Percentiles rank a stretch among this genome's conserved stretches.
Evolutionary conservation across 345 rosid species (phyloP).

Genomic region (Murraya koenigii): DNA sequence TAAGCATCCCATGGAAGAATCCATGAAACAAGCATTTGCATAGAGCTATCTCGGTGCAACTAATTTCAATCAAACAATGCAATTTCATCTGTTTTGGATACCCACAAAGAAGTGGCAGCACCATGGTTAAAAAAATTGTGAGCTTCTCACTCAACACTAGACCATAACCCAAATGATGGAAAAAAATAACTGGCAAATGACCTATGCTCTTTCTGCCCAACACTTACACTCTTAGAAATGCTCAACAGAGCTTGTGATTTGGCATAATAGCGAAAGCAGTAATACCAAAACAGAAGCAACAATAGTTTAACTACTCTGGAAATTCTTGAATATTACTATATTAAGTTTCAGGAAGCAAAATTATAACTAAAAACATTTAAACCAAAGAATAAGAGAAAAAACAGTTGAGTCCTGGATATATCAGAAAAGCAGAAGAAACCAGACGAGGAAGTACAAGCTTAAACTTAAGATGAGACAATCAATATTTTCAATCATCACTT

Average conservation of each 20-base stretch:
- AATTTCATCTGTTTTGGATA: conserved; percentile 2
- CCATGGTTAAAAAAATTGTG: neutral
- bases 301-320: neutral
- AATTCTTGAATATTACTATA: neutral
- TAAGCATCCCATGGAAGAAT: conserved; percentile 17
- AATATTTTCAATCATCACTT: neutral
- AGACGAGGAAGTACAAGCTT: neutral
- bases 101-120: conserved; percentile 3
- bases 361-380: neutral
- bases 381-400: neutral
- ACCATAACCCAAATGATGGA: neutral
- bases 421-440: neutral
- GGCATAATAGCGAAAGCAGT: neutral
- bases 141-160: neutral
- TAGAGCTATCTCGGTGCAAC: neutral
- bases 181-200: neutral
- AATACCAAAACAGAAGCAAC: conserved; percentile 1
- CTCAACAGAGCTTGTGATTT: neutral
- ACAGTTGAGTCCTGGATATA: neutral
- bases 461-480: neutral
- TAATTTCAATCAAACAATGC: conserved; percentile 6
- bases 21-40: conserved; percentile 17
- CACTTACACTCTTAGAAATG: neutral
- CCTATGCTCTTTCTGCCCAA: conserved; percentile 1
- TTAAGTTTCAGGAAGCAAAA: neutral